A percentile compares a stretch with the other conserved stretches of the same genome.
Conservation (phyloP, 225 moss, liverwort and hornwort genomes). For the Polytrichum commune region DNA sequence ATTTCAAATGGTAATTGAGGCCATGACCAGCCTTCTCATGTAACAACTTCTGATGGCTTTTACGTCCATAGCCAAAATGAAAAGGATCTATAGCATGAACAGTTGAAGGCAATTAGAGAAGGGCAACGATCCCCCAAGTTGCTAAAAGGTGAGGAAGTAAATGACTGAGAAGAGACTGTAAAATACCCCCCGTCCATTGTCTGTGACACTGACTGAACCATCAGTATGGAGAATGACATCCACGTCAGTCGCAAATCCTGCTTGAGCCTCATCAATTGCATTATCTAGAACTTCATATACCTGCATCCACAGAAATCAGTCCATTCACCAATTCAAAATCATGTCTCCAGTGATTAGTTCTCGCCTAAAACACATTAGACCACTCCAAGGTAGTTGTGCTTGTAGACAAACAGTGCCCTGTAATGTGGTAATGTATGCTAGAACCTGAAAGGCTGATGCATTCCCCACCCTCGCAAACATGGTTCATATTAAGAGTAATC, state of each 20-base stretch:
- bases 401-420: too few species aligned
- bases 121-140: too few species aligned
- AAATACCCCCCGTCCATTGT: conserved; percentile 89
- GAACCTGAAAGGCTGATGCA: neutral
- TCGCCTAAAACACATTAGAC: too few species aligned
- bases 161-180: conserved; percentile 1
- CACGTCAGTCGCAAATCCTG: conserved; percentile 79
- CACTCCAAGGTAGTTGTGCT: too few species aligned
- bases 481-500: conserved; percentile 11
- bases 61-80: too few species aligned
- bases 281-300: conserved; percentile 97
- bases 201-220: conserved; percentile 77
- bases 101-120: too few species aligned
- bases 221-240: conserved; percentile 67
- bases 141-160: neutral
- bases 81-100: too few species aligned
- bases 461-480: neutral
- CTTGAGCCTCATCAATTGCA: conserved; percentile 97
- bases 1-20: too few species aligned
- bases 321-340: conserved; percentile 8
- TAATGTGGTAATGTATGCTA: neutral
- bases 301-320: conserved; percentile 34
- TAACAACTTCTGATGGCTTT: too few species aligned
- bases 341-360: neutral
- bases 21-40: too few species aligned